These are phyloP conservation scores for Bisporella sp. DNA, from an alignment of 2,329 filamentous ascomycete genomes.

Conservation along the genomic window DNA sequence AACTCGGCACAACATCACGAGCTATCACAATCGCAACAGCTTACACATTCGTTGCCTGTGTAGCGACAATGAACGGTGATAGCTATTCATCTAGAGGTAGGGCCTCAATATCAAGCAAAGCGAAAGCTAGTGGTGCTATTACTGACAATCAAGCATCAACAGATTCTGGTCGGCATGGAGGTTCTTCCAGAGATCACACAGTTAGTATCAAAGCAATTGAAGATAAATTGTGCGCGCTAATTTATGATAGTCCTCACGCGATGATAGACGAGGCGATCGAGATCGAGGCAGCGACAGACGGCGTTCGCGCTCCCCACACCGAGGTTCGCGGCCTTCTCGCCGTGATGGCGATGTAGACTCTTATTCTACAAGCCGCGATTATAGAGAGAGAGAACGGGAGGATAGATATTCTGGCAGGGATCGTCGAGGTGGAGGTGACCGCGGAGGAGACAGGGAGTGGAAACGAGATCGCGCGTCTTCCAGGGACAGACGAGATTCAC, in stretches of 20 bases:
- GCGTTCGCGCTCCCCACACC: conserved; percentile 81
- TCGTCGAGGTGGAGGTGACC: conserved; percentile 47
- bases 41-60: neutral
- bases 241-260: conserved; percentile 25
- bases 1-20: too few relatives aligned
- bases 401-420: conserved; percentile 76
- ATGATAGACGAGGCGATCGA: conserved; percentile 36
- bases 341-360: conserved; percentile 74
- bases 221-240: conserved; percentile 18
- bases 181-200: conserved; percentile 43
- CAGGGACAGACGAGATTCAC: conserved; percentile 56
- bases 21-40: too few relatives aligned
- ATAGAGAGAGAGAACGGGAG: conserved; percentile 88
- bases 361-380: conserved; percentile 88
- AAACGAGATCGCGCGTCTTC: conserved; percentile 72
- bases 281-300: conserved; percentile 52
- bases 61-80: conserved; percentile 71
- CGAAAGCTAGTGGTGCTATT: conserved; percentile 19
- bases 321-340: conserved; percentile 55
- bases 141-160: conserved; percentile 29
- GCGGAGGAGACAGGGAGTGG: conserved; percentile 51
- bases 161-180: conserved; percentile 40
- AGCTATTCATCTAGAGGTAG: conserved; percentile 72
- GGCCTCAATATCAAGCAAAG: conserved; percentile 23
- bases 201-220: conserved; percentile 30